Conservation (phyloP, 2,329 filamentous ascomycete genomes). For the Verticillium isaacii region DNA sequence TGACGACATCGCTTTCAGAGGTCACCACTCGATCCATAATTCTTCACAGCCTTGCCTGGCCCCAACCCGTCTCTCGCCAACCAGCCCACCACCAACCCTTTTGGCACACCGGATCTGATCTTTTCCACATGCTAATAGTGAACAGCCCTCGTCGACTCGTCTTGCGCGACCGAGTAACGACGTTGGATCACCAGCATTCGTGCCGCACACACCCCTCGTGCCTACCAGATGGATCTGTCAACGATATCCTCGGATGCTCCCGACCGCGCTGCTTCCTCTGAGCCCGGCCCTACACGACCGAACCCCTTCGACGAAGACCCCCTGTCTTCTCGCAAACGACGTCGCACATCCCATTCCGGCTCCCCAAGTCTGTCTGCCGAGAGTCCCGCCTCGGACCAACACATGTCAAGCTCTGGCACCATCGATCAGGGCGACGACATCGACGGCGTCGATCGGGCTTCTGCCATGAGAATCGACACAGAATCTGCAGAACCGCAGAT, state of each 20-base stretch:
- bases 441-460: slow-evolving; percentile 19
- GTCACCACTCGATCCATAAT: background rate
- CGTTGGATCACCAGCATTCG: slow-evolving; percentile 40
- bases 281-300: slow-evolving; percentile 57
- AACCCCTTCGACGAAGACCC: slow-evolving; percentile 61
- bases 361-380: slow-evolving; percentile 51
- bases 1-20: background rate
- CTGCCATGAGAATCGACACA: slow-evolving; percentile 36
- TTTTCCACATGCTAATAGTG: slow-evolving; percentile 52
- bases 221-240: slow-evolving; percentile 50
- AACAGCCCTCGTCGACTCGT: slow-evolving; percentile 48
- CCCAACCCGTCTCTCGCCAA: slow-evolving; percentile 7
- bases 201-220: slow-evolving; percentile 27
- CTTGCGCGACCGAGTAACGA: slow-evolving; percentile 47
- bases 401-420: slow-evolving; percentile 25
- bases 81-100: slow-evolving; percentile 10
- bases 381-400: slow-evolving; percentile 25
- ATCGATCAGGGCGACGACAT: slow-evolving; percentile 8
- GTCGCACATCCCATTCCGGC: slow-evolving; percentile 52
- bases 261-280: slow-evolving; percentile 57
- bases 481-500: slow-evolving; percentile 36
- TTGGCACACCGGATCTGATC: background rate
- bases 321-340: slow-evolving; percentile 53
- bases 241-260: slow-evolving; percentile 44
- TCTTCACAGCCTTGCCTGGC: background rate